Conservation (phyloP, 345 rosid species). For the Psidium friedrichsthalianum region DNA sequence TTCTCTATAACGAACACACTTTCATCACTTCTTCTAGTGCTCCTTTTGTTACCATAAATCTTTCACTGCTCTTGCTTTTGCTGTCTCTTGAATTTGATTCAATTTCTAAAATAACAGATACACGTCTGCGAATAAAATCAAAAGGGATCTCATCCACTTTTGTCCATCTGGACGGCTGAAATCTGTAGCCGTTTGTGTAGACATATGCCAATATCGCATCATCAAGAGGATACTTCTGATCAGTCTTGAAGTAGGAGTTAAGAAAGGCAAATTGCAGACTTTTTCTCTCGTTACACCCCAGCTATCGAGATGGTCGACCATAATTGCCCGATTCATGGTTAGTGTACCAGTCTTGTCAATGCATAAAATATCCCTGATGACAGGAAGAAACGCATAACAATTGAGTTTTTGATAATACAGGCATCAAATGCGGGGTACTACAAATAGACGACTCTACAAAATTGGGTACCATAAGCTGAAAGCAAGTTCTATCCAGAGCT, state of each 20-base stretch:
- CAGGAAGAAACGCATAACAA: not conserved
- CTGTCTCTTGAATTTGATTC: constrained; percentile 13
- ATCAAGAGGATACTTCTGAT: constrained; percentile 67
- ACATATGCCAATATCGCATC: constrained; percentile 63
- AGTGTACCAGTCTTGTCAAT: constrained; percentile 77
- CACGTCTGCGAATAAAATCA: constrained; percentile 49
- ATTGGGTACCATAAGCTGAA: not conserved
- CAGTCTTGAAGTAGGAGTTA: constrained; percentile 63
- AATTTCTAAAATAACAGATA: constrained; percentile 40
- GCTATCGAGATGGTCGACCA: constrained; percentile 45
- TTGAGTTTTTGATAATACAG: not conserved
- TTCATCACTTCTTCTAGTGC: constrained; percentile 61
- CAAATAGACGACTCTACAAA: not conserved
- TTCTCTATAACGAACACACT: constrained; percentile 45
- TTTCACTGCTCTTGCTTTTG: constrained; percentile 5
- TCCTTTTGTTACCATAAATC: constrained; percentile 48
- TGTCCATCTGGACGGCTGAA: constrained; percentile 54
- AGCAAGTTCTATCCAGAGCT: not conserved
- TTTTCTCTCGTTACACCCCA: constrained; percentile 37
- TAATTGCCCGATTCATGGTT: constrained; percentile 54
- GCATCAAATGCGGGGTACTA: not conserved
- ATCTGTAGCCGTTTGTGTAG: constrained; percentile 50
- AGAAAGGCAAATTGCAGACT: constrained; percentile 54
- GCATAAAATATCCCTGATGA: constrained; percentile 51
- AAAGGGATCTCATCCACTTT: constrained; percentile 63